Percentiles rank a stretch among this genome's conserved stretches.
Evolutionary conservation across 2,329 filamentous ascomycete species (phyloP).

Genomic region (Alternaria longipes): DNA sequence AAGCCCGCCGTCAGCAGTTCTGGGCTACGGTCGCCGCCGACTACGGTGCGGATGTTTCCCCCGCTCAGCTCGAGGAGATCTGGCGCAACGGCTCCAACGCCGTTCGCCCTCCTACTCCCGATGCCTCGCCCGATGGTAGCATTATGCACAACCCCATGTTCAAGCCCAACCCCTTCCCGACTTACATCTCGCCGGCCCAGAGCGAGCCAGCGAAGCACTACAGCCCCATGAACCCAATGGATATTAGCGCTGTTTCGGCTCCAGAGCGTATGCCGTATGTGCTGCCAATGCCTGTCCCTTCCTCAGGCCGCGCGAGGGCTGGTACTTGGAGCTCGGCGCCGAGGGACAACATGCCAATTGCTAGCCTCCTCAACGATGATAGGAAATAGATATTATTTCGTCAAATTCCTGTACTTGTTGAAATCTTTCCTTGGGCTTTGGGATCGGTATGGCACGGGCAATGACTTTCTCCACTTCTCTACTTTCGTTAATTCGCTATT

Average conservation of each 20-base stretch:
- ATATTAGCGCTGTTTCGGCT: conserved; percentile 43
- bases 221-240: conserved; percentile 43
- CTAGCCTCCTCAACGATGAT: conserved; percentile 51
- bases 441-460: conserved; percentile 4
- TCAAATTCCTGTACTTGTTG: conserved; percentile 8
- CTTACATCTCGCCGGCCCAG: conserved; percentile 42
- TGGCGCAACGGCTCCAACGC: conserved; percentile 59
- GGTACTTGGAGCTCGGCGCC: conserved; percentile 51
- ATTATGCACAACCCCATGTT: conserved; percentile 48
- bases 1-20: conserved; percentile 73
- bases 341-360: conserved; percentile 52
- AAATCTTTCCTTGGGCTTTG: neutral
- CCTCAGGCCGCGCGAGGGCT: conserved; percentile 39
- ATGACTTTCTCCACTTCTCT: conserved; percentile 24
- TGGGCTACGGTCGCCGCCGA: conserved; percentile 77
- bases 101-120: conserved; percentile 50
- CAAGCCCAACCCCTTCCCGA: conserved; percentile 40
- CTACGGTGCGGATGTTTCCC: conserved; percentile 71
- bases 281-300: conserved; percentile 51
- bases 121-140: conserved; percentile 51
- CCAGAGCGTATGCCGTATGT: conserved; percentile 49
- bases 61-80: conserved; percentile 73
- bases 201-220: conserved; percentile 45
- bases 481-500: conserved; percentile 37
- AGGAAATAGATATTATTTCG: conserved; percentile 32